Base-by-base conservation (phyloP, 441 rosid genomes). In the Erodium chrysanthum region DNA sequence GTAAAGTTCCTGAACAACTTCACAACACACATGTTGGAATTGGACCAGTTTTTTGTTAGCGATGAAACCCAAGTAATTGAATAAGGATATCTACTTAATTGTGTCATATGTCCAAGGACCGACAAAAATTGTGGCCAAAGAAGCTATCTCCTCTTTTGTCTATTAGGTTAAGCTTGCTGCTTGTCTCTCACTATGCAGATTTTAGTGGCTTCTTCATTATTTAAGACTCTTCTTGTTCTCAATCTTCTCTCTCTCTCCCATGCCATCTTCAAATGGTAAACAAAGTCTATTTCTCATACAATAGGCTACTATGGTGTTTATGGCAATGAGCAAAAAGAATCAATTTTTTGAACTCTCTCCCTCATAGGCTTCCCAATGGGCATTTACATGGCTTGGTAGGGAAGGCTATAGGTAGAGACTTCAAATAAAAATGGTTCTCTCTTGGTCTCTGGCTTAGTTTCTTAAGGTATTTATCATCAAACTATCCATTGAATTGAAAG, bases 261-360 rank as follows among this genome's bases (percentile, higher is more conserved):
- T n/a, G n/a, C n/a, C 33, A 29, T 29, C 33, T 3, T 29, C 33
- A 29, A 29, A 29, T 29, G 33, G 3, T 29, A 29, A 29, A 29
- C 33, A 29, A 29, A 29, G 3, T 29, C 5, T 29, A 29, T 29
- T 29, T 29, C 33, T 29, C 33, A 29, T n/a, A n/a, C n/a, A n/a
- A n/a, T n/a, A n/a, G n/a, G n/a, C n/a, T n/a, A n/a, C n/a, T n/a
- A 29, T 29, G 33, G 33, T 29, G 33, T 29, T 29, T 29, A 29
- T 29, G 33, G 33, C 5, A 4, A 29, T 29, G 33, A 29, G 33
- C 33, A 29, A 46, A 46, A 66, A n/a, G 23, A 29, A 7, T 0
- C 14, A 35, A 69, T 68, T 65, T 74, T 33, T 69, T 71, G 66
- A 74, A 73, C 74, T 81, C 85, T 79, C 78, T 77, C 78, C 81